Conservation (phyloP, 306 rosid species). For the Corylus americana region DNA sequence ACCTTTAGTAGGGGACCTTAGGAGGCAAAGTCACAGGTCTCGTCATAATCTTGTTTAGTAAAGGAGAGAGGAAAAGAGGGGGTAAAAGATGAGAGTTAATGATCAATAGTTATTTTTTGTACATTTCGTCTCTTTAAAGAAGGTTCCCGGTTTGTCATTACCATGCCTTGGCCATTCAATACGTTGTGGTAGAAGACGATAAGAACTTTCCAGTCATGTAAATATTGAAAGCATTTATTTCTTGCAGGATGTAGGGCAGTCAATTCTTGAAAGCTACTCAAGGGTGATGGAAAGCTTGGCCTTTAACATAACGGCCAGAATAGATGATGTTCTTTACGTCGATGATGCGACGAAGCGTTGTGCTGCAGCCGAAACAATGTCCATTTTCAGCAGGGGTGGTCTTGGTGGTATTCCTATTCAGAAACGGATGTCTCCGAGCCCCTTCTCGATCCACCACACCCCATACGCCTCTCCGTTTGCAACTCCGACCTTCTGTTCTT, state of each 20-base stretch:
- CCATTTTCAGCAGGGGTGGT: conserved; percentile 71
- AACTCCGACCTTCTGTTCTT: conserved; percentile 79
- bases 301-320: conserved; percentile 90
- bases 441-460: conserved; percentile 83
- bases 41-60: no score
- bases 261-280: conserved; percentile 96
- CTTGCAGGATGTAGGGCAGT: conserved; percentile 93
- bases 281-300: conserved; percentile 98
- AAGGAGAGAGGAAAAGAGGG: background rate
- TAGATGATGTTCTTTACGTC: conserved; percentile 81
- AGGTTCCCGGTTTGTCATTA: background rate
- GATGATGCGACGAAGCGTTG: conserved; percentile 80
- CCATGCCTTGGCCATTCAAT: background rate
- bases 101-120: background rate
- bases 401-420: conserved; percentile 79
- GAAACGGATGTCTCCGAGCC: conserved; percentile 86
- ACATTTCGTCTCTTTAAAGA: background rate
- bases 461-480: conserved; percentile 85
- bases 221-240: conserved; percentile 13
- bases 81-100: background rate
- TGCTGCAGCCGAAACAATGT: conserved; percentile 61
- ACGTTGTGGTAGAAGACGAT: background rate
- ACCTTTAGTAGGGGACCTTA: background rate
- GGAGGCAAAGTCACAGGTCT: background rate
- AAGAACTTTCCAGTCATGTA: background rate